Percentiles rank a stretch among this genome's conserved stretches.
Conservation (phyloP, 106 monocot genomes). For the Dendrobium chrysotoxum region DNA sequence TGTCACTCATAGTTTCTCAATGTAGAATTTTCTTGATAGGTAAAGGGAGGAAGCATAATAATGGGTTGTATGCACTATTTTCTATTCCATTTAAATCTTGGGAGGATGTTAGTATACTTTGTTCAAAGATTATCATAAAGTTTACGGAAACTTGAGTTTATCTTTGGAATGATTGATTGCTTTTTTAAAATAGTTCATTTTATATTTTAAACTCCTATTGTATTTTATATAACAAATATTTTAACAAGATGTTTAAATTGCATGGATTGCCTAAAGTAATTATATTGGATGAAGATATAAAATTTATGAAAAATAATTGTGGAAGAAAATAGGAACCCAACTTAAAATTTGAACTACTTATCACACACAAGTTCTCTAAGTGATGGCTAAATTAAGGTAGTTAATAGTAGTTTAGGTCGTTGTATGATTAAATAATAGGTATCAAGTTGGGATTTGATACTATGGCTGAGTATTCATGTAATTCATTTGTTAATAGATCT, state of each 20-base stretch:
- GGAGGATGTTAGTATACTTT: not conserved
- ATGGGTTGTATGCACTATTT: too few relatives aligned
- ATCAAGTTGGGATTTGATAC: too few relatives aligned
- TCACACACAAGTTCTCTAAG: not conserved
- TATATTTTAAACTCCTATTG: not conserved
- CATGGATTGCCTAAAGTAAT: too few relatives aligned
- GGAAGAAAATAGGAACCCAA: not conserved
- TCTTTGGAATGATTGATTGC: not conserved
- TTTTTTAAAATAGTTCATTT: not conserved
- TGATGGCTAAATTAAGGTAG: not conserved
- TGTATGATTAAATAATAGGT: too few relatives aligned
- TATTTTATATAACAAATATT: not conserved
- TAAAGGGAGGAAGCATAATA: too few relatives aligned
- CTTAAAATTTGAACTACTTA: not conserved
- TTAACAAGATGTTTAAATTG: too few relatives aligned
- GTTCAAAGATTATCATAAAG: not conserved
- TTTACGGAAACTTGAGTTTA: not conserved
- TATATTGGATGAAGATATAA: too few relatives aligned
- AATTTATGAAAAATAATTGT: not conserved
- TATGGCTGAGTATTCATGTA: too few relatives aligned
- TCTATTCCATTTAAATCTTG: not conserved
- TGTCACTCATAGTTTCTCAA: too few relatives aligned
- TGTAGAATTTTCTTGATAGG: too few relatives aligned
- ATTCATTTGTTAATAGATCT: too few relatives aligned
- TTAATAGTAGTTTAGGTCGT: not conserved